Percentiles rank a stretch among this genome's conserved stretches.
Evolutionary conservation across 306 rosid species (phyloP).

Genomic region (Castanea sativa): DNA sequence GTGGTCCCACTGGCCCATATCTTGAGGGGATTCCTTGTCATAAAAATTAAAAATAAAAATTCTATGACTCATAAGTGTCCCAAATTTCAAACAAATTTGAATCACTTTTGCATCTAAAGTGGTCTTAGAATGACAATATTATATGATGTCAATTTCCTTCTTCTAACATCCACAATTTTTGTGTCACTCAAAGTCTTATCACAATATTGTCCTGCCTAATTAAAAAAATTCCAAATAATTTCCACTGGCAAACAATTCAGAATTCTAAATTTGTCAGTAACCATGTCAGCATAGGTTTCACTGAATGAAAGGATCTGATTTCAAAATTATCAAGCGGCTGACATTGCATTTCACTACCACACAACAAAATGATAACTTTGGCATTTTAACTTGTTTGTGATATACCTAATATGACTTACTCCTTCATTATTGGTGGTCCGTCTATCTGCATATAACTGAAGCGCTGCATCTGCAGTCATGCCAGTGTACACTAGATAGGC

Average conservation of each 20-base stretch:
- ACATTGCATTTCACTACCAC: neutral
- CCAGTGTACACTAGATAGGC: constrained; percentile 76
- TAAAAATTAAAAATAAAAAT: neutral
- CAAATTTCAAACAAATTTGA: neutral
- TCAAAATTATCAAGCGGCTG: constrained; percentile 9
- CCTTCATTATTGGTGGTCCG: constrained; percentile 95
- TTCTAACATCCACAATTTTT: neutral
- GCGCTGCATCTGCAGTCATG: constrained; percentile 84
- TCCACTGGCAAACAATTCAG: neutral
- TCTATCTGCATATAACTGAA: constrained; percentile 82
- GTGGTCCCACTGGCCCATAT: no score
- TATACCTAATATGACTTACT: constrained; percentile 78
- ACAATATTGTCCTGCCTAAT: neutral
- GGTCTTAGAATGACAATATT: neutral
- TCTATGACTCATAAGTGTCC: neutral
- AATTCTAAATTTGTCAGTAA: neutral
- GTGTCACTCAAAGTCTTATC: neutral
- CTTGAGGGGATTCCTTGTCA: no score
- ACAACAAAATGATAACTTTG: neutral
- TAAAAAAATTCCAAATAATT: neutral
- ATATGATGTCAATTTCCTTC: neutral
- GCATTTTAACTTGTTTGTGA: constrained; percentile 35
- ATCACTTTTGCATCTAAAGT: neutral
- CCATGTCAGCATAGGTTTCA: neutral
- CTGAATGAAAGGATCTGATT: neutral